These are phyloP conservation scores for Ophiostoma piceae DNA, from an alignment of 2,329 filamentous ascomycete genomes.

Conservation along the genomic window DNA sequence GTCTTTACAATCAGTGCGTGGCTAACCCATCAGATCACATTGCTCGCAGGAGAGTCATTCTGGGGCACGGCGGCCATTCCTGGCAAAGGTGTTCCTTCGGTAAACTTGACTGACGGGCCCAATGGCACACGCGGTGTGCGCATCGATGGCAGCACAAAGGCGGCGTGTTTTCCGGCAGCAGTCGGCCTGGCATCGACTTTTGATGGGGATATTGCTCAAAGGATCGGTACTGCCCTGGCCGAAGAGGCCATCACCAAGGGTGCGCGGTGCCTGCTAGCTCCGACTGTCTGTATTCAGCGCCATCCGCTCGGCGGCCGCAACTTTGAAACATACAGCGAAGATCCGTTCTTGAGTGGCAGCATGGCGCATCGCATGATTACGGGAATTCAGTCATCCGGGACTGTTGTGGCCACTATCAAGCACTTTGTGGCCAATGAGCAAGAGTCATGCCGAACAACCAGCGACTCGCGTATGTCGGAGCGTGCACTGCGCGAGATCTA, in stretches of 20 bases:
- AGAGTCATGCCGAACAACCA: conserved; percentile 60
- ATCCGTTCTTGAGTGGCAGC: conserved; percentile 70
- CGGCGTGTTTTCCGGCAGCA: conserved; percentile 75
- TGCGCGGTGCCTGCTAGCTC: conserved; percentile 70
- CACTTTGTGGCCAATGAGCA: conserved; percentile 58
- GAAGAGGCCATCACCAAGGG: conserved; percentile 55
- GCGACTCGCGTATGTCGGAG: conserved; percentile 60
- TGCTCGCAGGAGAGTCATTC: conserved; percentile 10
- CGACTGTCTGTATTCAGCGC: conserved; percentile 76
- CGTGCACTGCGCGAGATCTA: conserved; percentile 64
- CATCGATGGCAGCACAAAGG: conserved; percentile 63
- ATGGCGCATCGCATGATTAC: conserved; percentile 66
- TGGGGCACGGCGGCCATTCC: conserved; percentile 16
- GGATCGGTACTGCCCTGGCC: conserved; percentile 66
- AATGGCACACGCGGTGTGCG: conserved; percentile 64
- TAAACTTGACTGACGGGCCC: conserved; percentile 53
- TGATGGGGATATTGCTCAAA: conserved; percentile 63
- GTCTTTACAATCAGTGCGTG: not conserved
- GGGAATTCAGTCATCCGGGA: conserved; percentile 64
- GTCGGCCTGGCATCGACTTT: conserved; percentile 74
- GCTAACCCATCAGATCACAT: not conserved
- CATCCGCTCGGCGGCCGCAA: conserved; percentile 76
- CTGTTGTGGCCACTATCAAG: conserved; percentile 55
- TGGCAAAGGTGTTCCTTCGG: conserved; percentile 1
- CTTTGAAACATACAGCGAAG: conserved; percentile 82